Conservation (phyloP, 345 rosid species). For the Populus ilicifolia region DNA sequence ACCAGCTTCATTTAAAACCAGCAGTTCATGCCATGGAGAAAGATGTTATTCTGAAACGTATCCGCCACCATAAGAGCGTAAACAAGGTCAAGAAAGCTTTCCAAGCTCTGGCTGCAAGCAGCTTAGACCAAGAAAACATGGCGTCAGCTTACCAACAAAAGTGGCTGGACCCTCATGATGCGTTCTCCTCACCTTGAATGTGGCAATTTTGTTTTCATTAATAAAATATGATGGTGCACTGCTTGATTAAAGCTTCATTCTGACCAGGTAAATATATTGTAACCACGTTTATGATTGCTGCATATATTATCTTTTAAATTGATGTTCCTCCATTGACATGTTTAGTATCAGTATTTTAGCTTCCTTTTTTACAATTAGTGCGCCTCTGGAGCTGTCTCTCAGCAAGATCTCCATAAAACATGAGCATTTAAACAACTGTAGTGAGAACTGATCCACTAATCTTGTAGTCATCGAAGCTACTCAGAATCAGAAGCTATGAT, state of each 20-base stretch:
- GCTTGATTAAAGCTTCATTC: background rate
- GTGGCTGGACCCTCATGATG: conserved; percentile 36
- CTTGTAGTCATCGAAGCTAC: background rate
- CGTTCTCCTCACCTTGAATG: conserved; percentile 41
- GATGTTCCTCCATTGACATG: background rate
- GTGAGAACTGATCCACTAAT: background rate
- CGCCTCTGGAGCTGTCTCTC: background rate
- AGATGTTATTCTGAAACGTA: conserved; percentile 39
- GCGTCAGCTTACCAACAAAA: conserved; percentile 1
- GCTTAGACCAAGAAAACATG: conserved; percentile 10
- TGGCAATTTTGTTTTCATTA: background rate
- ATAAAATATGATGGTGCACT: background rate
- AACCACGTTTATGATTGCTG: background rate
- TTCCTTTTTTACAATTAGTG: background rate
- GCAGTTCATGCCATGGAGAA: conserved; percentile 27
- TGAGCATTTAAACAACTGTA: background rate
- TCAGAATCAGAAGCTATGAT: background rate
- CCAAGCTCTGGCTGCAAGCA: conserved; percentile 20
- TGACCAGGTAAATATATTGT: background rate
- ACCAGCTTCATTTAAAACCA: conserved; percentile 39
- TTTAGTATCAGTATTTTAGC: background rate
- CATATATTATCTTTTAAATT: background rate
- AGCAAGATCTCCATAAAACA: background rate
- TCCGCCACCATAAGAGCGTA: conserved; percentile 38
- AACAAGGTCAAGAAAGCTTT: conserved; percentile 33